Base-by-base conservation (phyloP, 768 basidiomycete genomes). In the Boletus subcaerulescens region DNA sequence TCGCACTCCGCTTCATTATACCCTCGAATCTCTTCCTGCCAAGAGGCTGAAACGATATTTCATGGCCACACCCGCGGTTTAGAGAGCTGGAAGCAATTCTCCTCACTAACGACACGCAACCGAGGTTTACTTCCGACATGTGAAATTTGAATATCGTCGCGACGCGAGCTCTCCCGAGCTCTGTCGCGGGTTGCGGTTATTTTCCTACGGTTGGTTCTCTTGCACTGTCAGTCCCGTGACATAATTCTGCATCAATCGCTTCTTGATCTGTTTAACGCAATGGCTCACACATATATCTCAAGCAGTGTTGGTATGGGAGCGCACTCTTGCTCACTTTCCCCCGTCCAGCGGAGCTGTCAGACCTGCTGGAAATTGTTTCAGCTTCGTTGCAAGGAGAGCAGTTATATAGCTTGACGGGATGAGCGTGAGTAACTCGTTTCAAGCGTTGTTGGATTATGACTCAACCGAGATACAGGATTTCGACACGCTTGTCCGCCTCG, bases 401-500 rank as follows among this genome's bases (percentile, higher is more conserved):
- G 11, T 20, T 17, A 11, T 31, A 20, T 11, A 44, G n/a, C 18
- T 29, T 39, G 32, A 39, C 33, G 22, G 43, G 32, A 64, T 65
- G 64, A 65, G 36, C 22, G 64, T 65, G 55, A 60, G 64, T 39
- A 42, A 4, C 35, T 24, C 7, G 33, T 45, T 38, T 41, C 15
- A 38, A 10, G 10, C 40, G 6, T 44, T 32, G 2, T 9, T 39
- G 13, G 24, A 32, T n/a, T 38, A 39, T 20, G 35, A 24, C 50
- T 56, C 31, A 60, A 51, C 4, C 12, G 11, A 35, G 35, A 12
- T 12, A 49, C 45, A 67, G 66, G 60, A 67, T 45, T 65, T 67
- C 18, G 48, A 59, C 38, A 41, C 54, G 6, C 61, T 70, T 35
- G 64, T 64, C 15, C 56, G 38, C 32, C 60, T 62, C 9, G 67